Conservation (phyloP, 2,329 filamentous ascomycete species). For the Colletotrichum falcatum region DNA sequence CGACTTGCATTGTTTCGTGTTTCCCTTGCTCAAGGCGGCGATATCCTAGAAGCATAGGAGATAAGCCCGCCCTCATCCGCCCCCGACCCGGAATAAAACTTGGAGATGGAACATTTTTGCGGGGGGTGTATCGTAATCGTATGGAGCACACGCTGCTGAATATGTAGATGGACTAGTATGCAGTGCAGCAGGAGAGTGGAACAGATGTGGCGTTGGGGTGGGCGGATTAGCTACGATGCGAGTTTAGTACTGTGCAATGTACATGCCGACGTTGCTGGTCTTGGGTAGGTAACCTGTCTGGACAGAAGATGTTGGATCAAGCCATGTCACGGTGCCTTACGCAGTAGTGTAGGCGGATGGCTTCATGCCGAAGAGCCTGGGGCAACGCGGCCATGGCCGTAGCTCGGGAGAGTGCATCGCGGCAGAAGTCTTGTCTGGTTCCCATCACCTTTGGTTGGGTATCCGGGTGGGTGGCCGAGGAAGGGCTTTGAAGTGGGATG, state of each 20-base stretch:
- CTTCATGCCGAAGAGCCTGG: slow-evolving; percentile 11
- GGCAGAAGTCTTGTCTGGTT: not conserved
- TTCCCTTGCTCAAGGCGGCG: not conserved
- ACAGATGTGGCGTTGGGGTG: slow-evolving; percentile 29
- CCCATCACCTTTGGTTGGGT: too few relatives aligned
- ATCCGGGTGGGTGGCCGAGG: slow-evolving; percentile 21
- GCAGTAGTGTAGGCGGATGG: not conserved
- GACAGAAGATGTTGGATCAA: not conserved
- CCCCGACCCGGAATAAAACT: not conserved
- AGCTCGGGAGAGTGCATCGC: slow-evolving; percentile 9
- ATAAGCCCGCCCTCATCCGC: slow-evolving; percentile 1
- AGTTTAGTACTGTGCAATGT: too few relatives aligned
- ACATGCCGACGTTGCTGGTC: too few relatives aligned
- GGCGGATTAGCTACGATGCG: too few relatives aligned
- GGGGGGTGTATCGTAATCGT: not conserved
- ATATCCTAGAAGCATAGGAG: slow-evolving; percentile 3
- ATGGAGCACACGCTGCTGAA: not conserved
- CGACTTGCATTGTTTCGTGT: not conserved
- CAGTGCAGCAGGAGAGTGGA: slow-evolving; percentile 5
- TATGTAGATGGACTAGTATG: not conserved
- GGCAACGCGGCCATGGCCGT: not conserved
- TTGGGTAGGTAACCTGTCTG: too few relatives aligned
- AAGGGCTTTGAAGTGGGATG: slow-evolving; percentile 35
- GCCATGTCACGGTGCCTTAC: not conserved
- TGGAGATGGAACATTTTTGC: slow-evolving; percentile 10